Conservation (phyloP, 1,284 basidiomycete genomes). For the Rhodotorula sp. region DNA sequence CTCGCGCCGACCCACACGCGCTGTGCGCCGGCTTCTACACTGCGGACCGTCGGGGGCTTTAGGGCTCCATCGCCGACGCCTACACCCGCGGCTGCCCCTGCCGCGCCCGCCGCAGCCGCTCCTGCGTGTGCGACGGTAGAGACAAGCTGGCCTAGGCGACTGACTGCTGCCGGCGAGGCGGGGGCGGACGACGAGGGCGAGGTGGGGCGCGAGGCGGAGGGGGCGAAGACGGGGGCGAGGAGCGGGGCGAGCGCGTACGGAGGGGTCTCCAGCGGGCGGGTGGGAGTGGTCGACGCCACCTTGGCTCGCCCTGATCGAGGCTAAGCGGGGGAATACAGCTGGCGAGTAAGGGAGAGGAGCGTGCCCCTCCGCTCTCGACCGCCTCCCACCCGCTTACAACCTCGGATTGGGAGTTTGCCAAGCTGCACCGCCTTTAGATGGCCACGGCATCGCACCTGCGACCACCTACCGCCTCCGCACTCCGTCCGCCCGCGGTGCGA, state of each 20-base stretch:
- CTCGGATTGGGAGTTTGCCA: not conserved
- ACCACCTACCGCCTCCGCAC: not conserved
- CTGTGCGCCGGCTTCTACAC: conserved; percentile 32
- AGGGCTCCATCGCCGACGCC: not conserved
- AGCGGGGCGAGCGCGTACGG: conserved; percentile 38
- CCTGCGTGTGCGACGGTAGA: conserved; percentile 14
- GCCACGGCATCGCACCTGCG: not conserved
- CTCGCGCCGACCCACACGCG: conserved; percentile 32
- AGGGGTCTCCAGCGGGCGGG: conserved; percentile 37
- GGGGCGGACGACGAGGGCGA: conserved; percentile 12
- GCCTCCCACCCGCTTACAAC: not conserved
- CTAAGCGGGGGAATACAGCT: not conserved
- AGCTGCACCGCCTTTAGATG: not conserved
- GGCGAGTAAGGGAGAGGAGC: not conserved
- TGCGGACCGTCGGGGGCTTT: conserved; percentile 9
- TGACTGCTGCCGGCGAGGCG: conserved; percentile 9
- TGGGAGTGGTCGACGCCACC: conserved; percentile 17
- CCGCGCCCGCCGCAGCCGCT: too few species aligned
- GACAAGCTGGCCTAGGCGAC: conserved; percentile 13
- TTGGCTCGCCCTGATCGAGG: not conserved
- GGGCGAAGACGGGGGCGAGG: conserved; percentile 31
- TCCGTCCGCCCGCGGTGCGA: not conserved
- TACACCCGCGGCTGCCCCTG: not conserved
- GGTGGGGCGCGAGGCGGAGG: conserved; percentile 19
- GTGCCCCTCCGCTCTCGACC: not conserved